These are phyloP conservation scores for Cryptococcus depauperatus DNA, from an alignment of 1,284 basidiomycete species.

Conservation along the genomic window DNA sequence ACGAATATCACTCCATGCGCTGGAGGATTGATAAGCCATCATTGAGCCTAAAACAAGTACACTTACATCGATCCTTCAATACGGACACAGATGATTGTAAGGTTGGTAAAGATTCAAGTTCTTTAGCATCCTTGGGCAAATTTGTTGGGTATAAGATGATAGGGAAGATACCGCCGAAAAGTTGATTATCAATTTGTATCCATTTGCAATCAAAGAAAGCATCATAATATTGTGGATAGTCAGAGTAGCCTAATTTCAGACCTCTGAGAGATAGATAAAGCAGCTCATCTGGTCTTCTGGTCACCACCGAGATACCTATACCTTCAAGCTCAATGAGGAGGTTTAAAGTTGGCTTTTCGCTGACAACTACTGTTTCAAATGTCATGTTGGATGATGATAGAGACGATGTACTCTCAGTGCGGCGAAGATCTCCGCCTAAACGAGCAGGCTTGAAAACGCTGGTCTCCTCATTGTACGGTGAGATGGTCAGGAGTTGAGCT, in stretches of 20 bases:
- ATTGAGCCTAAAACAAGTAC: neutral
- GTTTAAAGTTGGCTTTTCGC: conserved; percentile 60
- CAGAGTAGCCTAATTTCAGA: conserved; percentile 77
- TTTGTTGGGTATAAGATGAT: conserved; percentile 94
- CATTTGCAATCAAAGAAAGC: conserved; percentile 76
- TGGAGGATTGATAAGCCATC: conserved; percentile 33
- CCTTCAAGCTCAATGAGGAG: conserved; percentile 77
- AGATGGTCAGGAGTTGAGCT: conserved; percentile 79
- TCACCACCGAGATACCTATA: conserved; percentile 86
- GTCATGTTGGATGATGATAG: conserved; percentile 44
- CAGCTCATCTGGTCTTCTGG: conserved; percentile 79
- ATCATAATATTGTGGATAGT: conserved; percentile 72
- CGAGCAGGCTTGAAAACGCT: conserved; percentile 82
- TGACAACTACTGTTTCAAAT: conserved; percentile 77
- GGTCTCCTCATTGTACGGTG: conserved; percentile 73
- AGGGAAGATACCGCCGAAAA: conserved; percentile 92
- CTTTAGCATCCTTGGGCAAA: conserved; percentile 69
- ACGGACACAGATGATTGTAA: conserved; percentile 82
- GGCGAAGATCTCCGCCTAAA: conserved; percentile 41
- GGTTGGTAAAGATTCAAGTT: conserved; percentile 78
- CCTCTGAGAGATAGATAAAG: conserved; percentile 76
- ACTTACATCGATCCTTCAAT: conserved; percentile 80
- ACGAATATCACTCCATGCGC: conserved; percentile 93
- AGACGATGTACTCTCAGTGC: conserved; percentile 28
- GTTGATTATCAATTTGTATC: conserved; percentile 94